A percentile compares a stretch with the other conserved stretches of the same genome.
Conservation (phyloP, 1,284 basidiomycete genomes). For the Moniliella sp. region DNA sequence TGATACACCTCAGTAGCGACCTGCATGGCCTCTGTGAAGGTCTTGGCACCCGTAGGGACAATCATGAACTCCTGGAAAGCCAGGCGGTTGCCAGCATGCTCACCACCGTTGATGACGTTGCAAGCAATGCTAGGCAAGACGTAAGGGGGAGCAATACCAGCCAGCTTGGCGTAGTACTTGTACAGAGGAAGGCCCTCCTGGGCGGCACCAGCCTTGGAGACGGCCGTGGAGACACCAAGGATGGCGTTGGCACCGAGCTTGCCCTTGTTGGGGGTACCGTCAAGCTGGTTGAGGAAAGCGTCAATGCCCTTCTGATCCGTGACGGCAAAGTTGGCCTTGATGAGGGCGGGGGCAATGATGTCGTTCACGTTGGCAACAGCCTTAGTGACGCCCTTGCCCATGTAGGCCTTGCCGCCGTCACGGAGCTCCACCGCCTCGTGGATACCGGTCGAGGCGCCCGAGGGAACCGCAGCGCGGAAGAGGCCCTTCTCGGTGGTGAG, state of each 20-base stretch:
- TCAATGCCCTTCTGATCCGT: slow-evolving; percentile 89
- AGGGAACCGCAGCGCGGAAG: slow-evolving; percentile 85
- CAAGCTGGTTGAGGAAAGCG: slow-evolving; percentile 92
- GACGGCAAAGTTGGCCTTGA: slow-evolving; percentile 65
- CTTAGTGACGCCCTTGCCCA: slow-evolving; percentile 83
- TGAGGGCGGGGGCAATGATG: slow-evolving; percentile 66
- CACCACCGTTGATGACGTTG: slow-evolving; percentile 99
- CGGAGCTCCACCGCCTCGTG: slow-evolving; percentile 98
- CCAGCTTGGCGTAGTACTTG: slow-evolving; percentile 82
- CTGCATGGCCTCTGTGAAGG: slow-evolving; percentile 92
- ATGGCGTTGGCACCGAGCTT: slow-evolving; percentile 98
- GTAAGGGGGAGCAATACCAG: slow-evolving; percentile 78
- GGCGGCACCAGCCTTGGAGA: slow-evolving; percentile 69
- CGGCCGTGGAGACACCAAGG: slow-evolving; percentile 92
- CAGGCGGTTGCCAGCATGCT: slow-evolving; percentile 95
- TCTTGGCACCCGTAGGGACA: slow-evolving; percentile 89
- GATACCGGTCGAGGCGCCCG: slow-evolving; percentile 89
- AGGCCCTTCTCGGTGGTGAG: slow-evolving; percentile 42
- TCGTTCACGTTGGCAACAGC: slow-evolving; percentile 88
- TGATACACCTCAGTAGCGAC: slow-evolving; percentile 97
- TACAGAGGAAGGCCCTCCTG: slow-evolving; percentile 62
- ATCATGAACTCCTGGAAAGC: slow-evolving; percentile 80
- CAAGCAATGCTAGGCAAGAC: slow-evolving; percentile 47
- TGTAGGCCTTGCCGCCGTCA: slow-evolving; percentile 81
- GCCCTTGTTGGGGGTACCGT: slow-evolving; percentile 94